Evolutionary conservation across 164 flowering plant species (phyloP).

Genomic region (Brasenia schreberi): DNA sequence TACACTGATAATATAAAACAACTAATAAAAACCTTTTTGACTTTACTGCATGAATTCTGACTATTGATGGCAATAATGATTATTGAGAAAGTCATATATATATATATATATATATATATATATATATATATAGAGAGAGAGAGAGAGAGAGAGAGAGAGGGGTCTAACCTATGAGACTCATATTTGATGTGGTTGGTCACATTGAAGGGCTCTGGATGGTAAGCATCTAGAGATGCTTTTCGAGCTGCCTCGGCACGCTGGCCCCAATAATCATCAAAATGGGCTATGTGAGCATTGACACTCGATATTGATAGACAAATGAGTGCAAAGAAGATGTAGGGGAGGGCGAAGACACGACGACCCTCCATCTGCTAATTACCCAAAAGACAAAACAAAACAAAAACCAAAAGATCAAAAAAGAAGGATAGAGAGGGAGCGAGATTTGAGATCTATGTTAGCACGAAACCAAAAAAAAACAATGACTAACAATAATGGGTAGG

Average conservation of each 20-base stretch:
- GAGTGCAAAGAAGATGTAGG: background rate
- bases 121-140: too few species aligned
- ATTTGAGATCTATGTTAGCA: too few species aligned
- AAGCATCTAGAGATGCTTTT: slow-evolving; percentile 17
- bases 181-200: slow-evolving; percentile 26
- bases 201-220: slow-evolving; percentile 30
- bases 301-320: background rate
- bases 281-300: slow-evolving; percentile 3
- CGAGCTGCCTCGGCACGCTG: slow-evolving; percentile 26
- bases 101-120: too few species aligned
- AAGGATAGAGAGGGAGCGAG: too few species aligned
- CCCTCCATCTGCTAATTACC: background rate
- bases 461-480: background rate
- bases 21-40: too few species aligned
- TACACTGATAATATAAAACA: too few species aligned
- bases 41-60: too few species aligned
- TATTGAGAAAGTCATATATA: too few species aligned
- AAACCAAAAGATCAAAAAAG: too few species aligned
- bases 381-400: background rate
- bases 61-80: too few species aligned
- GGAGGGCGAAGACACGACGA: background rate
- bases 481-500: background rate
- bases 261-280: slow-evolving; percentile 36
- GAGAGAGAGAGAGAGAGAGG: background rate
- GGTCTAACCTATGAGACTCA: slow-evolving; percentile 23